phyloP scores from a whole-genome alignment of 2,329 filamentous ascomycete species.

The Neopestalotiopsis rosae region DNA sequence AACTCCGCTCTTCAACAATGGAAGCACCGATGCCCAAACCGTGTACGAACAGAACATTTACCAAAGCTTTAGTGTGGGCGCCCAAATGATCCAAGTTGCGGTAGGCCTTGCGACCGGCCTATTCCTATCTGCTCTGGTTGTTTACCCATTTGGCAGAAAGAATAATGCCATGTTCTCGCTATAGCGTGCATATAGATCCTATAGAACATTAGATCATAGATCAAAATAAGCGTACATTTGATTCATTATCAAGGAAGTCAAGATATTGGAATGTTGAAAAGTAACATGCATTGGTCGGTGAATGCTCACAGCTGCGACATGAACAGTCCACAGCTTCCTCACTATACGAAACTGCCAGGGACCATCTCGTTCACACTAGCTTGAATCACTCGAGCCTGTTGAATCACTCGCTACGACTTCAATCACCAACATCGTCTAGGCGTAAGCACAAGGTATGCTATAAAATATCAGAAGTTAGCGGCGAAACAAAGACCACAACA shows the following conservation, averaged over 20 bases:
- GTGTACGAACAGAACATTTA: slow-evolving; percentile 40
- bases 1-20: slow-evolving; percentile 20
- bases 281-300: no score
- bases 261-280: no score
- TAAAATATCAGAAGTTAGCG: not conserved
- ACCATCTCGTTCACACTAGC: no score
- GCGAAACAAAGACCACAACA: not conserved
- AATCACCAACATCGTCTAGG: no score
- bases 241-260: no score
- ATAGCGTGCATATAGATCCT: slow-evolving; percentile 25
- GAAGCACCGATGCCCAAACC: slow-evolving; percentile 20
- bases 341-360: no score
- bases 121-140: slow-evolving; percentile 53
- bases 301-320: no score
- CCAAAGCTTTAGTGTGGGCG: slow-evolving; percentile 50
- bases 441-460: not conserved
- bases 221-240: no score
- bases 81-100: slow-evolving; percentile 58
- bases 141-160: slow-evolving; percentile 56
- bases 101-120: slow-evolving; percentile 57
- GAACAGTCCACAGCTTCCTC: no score
- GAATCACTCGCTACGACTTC: no score
- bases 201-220: not conserved
- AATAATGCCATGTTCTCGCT: slow-evolving; percentile 57
- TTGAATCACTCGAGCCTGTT: no score